Evolutionary conservation across 192 early-diverging fungal genomes (phyloP).

Genomic region (Entrophospora sp.): DNA sequence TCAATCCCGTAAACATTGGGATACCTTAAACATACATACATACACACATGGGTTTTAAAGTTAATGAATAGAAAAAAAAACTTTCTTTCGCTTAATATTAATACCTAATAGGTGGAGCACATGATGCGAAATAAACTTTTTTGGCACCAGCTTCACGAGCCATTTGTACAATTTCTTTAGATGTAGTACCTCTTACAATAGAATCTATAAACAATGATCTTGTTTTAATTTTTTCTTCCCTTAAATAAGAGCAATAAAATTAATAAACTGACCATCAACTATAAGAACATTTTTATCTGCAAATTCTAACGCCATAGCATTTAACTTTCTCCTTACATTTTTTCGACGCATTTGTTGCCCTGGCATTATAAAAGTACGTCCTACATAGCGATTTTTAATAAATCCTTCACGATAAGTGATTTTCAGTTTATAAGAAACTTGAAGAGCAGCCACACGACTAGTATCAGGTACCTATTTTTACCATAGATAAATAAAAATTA

Average conservation of each 20-base stretch:
- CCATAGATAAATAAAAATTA: neutral
- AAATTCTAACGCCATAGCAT: constrained; percentile 98
- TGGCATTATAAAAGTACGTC: constrained; percentile 99
- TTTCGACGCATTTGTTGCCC: constrained; percentile 85
- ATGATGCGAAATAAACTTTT: constrained; percentile 99
- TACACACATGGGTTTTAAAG: too few species aligned
- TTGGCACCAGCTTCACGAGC: constrained; percentile 96
- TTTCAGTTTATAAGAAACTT: constrained; percentile 82
- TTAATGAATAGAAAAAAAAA: too few species aligned
- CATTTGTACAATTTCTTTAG: constrained; percentile 98
- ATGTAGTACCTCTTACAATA: constrained; percentile 99
- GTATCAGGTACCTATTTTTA: constrained; percentile 80
- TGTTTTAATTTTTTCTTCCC: constrained; percentile 9
- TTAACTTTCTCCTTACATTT: constrained; percentile 94
- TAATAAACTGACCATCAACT: constrained; percentile 71
- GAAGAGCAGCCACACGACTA: constrained; percentile 87
- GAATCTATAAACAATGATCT: constrained; percentile 54
- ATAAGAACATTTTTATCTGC: constrained; percentile 91
- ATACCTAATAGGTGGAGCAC: constrained; percentile 83
- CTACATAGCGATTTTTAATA: constrained; percentile 99
- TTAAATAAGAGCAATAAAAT: neutral
- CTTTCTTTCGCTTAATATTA: neutral
- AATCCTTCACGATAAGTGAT: constrained; percentile 97
- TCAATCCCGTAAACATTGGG: constrained; percentile 99
- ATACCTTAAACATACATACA: constrained; percentile 43